Percentiles rank a stretch among this genome's conserved stretches.
Conservation (phyloP, 345 rosid species). For the Syzygium aqueum region DNA sequence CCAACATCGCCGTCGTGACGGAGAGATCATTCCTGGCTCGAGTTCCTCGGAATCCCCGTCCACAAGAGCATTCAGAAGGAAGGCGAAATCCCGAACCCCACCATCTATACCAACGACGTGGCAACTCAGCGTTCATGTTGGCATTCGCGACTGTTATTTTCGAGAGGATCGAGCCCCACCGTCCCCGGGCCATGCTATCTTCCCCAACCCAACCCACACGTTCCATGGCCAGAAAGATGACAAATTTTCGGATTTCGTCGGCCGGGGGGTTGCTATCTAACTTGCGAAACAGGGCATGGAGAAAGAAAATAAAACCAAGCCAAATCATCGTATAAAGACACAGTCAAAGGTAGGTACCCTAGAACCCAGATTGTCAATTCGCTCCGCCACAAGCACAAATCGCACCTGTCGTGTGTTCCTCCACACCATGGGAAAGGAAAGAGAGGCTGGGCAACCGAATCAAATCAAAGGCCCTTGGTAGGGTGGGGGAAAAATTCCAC, state of each 20-base stretch:
- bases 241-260: background rate
- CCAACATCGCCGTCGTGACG: background rate
- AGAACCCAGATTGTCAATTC: no score
- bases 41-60: background rate
- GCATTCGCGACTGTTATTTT: no score
- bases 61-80: no score
- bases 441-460: background rate
- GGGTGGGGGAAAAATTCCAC: background rate
- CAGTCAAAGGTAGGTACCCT: background rate
- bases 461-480: background rate
- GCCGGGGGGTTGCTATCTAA: no score
- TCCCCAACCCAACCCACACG: background rate
- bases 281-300: background rate
- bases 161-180: background rate
- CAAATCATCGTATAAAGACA: background rate
- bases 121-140: no score
- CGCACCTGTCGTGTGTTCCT: background rate
- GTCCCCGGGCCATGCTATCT: background rate
- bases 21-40: background rate
- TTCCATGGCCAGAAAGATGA: background rate
- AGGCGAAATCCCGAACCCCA: no score
- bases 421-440: background rate
- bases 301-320: background rate
- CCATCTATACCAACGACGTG: no score
- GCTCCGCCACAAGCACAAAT: background rate